These are phyloP conservation scores for Moesziomyces aphidis DNA, from an alignment of 1,284 basidiomycete genomes.

Conservation along the genomic window DNA sequence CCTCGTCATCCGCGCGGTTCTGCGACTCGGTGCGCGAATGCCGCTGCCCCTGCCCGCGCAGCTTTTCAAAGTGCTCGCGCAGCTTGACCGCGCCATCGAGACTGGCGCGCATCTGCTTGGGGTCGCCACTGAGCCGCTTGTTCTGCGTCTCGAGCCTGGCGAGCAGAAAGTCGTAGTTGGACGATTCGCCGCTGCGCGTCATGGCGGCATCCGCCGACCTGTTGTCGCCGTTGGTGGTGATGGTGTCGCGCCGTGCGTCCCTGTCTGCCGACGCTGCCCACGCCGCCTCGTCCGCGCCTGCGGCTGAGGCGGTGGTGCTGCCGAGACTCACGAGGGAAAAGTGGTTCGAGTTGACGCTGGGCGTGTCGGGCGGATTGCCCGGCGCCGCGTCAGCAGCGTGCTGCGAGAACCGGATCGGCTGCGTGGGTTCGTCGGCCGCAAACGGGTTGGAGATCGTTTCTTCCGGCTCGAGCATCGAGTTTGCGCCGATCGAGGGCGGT, in stretches of 20 bases:
- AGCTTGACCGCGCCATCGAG: slow-evolving; percentile 62
- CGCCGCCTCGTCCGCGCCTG: background rate
- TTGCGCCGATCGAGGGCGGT: slow-evolving; percentile 58
- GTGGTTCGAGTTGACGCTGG: slow-evolving; percentile 40
- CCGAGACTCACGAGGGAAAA: slow-evolving; percentile 54
- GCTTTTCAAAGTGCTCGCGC: slow-evolving; percentile 59
- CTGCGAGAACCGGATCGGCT: slow-evolving; percentile 25
- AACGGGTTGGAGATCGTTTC: slow-evolving; percentile 63
- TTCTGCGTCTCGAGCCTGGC: slow-evolving; percentile 56
- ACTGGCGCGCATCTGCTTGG: slow-evolving; percentile 57
- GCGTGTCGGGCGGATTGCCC: slow-evolving; percentile 21
- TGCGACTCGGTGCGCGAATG: slow-evolving; percentile 34
- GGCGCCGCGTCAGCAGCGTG: background rate
- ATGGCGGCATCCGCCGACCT: slow-evolving; percentile 3
- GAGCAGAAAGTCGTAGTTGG: slow-evolving; percentile 59
- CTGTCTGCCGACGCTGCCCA: slow-evolving; percentile 17
- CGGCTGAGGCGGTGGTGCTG: slow-evolving; percentile 16
- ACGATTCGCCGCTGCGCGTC: slow-evolving; percentile 2
- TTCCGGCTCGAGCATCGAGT: slow-evolving; percentile 59
- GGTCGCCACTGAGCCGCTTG: slow-evolving; percentile 54
- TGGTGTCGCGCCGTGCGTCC: slow-evolving; percentile 32
- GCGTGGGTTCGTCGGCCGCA: slow-evolving; percentile 17
- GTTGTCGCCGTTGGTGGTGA: slow-evolving; percentile 19
- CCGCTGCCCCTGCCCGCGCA: slow-evolving; percentile 41
- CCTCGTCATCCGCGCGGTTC: slow-evolving; percentile 4